phyloP scores from a whole-genome alignment of 257 asterid genomes.

The Ehretia macrophylla region DNA sequence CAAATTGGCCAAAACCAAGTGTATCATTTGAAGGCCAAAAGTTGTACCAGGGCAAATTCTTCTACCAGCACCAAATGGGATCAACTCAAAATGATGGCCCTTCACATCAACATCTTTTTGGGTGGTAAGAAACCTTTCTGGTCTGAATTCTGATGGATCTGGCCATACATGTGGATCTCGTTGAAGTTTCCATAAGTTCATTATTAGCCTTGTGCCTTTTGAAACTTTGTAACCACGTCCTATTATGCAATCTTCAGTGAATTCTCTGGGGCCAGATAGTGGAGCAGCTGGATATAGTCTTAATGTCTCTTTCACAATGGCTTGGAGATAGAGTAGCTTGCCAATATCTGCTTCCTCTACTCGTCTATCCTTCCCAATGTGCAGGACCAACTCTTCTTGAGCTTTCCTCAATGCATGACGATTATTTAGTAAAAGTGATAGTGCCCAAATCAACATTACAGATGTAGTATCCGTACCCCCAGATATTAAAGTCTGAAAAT shows the following conservation, averaged over 20 bases:
- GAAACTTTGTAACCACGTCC: background rate
- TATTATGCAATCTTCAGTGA: background rate
- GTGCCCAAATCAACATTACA: slow-evolving; percentile 2
- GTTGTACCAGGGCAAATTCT: slow-evolving; percentile 10
- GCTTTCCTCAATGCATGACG: background rate
- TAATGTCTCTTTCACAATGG: slow-evolving; percentile 7
- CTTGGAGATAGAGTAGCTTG: slow-evolving; percentile 6
- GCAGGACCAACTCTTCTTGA: background rate
- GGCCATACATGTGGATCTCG: slow-evolving; percentile 1
- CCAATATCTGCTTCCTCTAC: slow-evolving; percentile 6
- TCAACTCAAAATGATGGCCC: slow-evolving; percentile 6
- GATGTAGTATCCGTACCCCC: slow-evolving; percentile 1
- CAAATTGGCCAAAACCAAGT: background rate
- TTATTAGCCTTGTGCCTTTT: background rate
- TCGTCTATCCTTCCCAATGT: slow-evolving; percentile 1
- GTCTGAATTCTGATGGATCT: background rate
- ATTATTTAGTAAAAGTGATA: background rate
- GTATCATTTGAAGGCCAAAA: slow-evolving; percentile 1
- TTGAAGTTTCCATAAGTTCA: slow-evolving; percentile 3
- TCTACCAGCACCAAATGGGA: slow-evolving; percentile 11
- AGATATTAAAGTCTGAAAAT: background rate
- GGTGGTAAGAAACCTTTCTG: slow-evolving; percentile 2
- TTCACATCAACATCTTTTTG: slow-evolving; percentile 2
- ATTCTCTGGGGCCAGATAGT: background rate
- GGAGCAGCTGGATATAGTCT: slow-evolving; percentile 9